Percentiles rank a stretch among this genome's conserved stretches.
Conservation (phyloP, 2,329 filamentous ascomycete species). For the Alternaria gansuensis region DNA sequence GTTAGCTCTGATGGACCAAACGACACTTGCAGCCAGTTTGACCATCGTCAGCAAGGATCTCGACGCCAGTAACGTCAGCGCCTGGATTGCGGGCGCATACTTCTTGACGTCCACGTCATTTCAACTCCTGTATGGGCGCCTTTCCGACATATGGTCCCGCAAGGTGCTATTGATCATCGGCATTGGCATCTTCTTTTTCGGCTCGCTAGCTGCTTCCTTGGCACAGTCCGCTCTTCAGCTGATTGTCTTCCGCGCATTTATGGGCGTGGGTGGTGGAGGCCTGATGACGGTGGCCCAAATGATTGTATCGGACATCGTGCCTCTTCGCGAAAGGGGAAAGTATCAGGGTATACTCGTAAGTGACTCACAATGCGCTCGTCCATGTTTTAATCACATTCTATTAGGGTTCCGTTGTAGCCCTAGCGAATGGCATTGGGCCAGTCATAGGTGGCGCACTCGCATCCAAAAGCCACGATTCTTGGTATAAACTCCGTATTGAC, state of each 20-base stretch:
- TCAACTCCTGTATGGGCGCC: conserved; percentile 69
- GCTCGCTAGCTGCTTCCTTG: conserved; percentile 65
- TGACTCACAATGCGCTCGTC: background rate
- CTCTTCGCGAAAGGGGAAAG: conserved; percentile 51
- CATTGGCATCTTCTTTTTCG: conserved; percentile 60
- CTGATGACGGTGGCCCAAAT: conserved; percentile 58
- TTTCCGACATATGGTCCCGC: conserved; percentile 68
- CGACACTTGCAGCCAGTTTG: conserved; percentile 34
- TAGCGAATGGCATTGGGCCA: conserved; percentile 41
- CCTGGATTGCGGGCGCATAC: conserved; percentile 64
- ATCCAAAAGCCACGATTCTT: conserved; percentile 30
- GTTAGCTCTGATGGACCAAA: conserved; percentile 35
- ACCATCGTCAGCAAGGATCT: conserved; percentile 43
- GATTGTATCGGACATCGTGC: conserved; percentile 52
- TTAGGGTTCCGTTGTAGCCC: conserved; percentile 48
- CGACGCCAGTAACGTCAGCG: conserved; percentile 59
- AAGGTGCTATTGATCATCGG: conserved; percentile 58
- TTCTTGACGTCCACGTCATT: conserved; percentile 69
- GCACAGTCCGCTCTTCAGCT: conserved; percentile 62
- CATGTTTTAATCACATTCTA: background rate
- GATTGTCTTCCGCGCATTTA: conserved; percentile 67
- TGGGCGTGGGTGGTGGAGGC: conserved; percentile 71
- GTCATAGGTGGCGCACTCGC: conserved; percentile 41
- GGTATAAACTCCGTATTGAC: conserved; percentile 15
- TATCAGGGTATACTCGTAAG: conserved; percentile 48